Evolutionary conservation across 2,329 filamentous ascomycete species (phyloP), one percentile per base, ranked within the genome.

Genomic region (Cercospora sp.): DNA sequence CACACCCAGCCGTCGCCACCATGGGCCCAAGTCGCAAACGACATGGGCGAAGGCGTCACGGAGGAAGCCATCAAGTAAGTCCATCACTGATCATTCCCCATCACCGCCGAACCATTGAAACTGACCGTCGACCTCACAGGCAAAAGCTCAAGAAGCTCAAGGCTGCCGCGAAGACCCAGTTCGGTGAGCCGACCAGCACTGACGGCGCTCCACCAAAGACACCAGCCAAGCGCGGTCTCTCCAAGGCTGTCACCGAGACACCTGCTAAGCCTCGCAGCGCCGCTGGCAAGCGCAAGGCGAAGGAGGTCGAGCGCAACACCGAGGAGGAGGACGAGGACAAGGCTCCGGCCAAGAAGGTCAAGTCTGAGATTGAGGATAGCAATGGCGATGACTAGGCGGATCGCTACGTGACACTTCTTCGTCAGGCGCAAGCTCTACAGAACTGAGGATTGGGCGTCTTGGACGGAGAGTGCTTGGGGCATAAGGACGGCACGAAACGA

Each of bases 11-110:
- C 66, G 28, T 49, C 66, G 6, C 49, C 65, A 37, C 69, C 71
- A 37, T 72, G 73, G 73, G 67, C 62, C 13, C 53, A 68, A 18
- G 57, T 68, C 62, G 66, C 66, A 16, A 55, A 62, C 8, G 32
- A 21, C 5, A 24, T 68, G 7, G 66, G 55, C 43, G 61, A 61
- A 16, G 66, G 49, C 18, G 37, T 26, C 8, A 55, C 61, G 16
- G 66, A 53, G n/a, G 55, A 68, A 37, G 66, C 66, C 0, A 49
- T 53, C 24, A 49, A 26, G 66, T 67, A 64, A 37, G 61, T 51
- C n/a, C 32, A 5, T 18, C 13, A 26, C 21, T 49, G 30, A 32
- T 34, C 16, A 24, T 40, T 9, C 26, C 18, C 10, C 40, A 13
- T 26, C n/a, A 5, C 9, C 58, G 1, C 2, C 13, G 8, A 30